Conservation (phyloP, 1,139 yeast genomes). For the Blastobotrys serpentis region DNA sequence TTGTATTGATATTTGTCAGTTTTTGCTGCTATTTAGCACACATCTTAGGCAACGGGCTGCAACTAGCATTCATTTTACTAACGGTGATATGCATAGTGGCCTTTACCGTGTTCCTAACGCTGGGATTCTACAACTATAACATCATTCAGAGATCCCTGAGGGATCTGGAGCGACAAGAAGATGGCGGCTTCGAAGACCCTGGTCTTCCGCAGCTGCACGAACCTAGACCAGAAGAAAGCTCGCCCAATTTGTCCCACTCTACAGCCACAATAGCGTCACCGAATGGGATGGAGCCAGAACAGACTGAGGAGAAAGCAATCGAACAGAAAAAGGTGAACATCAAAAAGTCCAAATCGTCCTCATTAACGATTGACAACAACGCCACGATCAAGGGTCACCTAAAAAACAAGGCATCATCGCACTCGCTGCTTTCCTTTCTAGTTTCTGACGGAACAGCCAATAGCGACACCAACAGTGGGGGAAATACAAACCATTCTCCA, state of each 20-base stretch:
- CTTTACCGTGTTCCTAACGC: slow-evolving; percentile 1
- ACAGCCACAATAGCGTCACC: not conserved
- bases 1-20: not conserved
- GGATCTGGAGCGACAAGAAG: slow-evolving; percentile 5
- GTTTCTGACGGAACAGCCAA: slow-evolving; percentile 15
- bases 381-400: slow-evolving; percentile 1
- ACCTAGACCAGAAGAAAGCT: not conserved
- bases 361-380: slow-evolving; percentile 1
- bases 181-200: too few species aligned
- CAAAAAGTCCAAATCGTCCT: slow-evolving; percentile 3
- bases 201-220: not conserved
- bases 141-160: not conserved
- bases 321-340: slow-evolving; percentile 1
- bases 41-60: not conserved
- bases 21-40: not conserved
- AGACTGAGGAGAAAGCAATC: not conserved
- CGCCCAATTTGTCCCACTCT: slow-evolving; percentile 1
- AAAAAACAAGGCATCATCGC: slow-evolving; percentile 5
- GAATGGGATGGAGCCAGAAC: not conserved
- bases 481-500: not conserved
- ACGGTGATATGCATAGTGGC: not conserved
- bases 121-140: not conserved
- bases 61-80: not conserved
- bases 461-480: not conserved
- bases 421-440: slow-evolving; percentile 2